These are phyloP conservation scores for Neocatenulostroma microsporum DNA, from an alignment of 2,329 filamentous ascomycete genomes.

Conservation along the genomic window DNA sequence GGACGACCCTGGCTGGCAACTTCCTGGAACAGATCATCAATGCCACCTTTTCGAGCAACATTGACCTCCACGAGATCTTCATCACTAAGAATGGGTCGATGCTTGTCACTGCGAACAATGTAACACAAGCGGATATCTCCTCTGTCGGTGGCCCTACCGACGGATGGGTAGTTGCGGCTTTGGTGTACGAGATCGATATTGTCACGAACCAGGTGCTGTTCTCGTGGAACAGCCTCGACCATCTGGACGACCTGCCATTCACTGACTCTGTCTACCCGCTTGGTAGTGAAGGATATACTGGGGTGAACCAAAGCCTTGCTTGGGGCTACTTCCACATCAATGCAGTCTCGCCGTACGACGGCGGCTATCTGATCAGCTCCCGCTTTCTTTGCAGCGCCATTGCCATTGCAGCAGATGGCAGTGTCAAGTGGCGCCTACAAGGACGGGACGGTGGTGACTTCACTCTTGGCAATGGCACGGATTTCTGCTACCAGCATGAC, in stretches of 20 bases:
- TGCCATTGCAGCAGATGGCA: conserved; percentile 14
- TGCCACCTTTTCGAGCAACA: conserved; percentile 12
- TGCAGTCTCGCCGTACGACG: conserved; percentile 16
- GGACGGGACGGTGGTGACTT: conserved; percentile 20
- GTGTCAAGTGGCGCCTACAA: conserved; percentile 18
- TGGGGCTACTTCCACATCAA: conserved; percentile 26
- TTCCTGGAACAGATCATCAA: conserved; percentile 9
- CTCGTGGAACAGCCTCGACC: conserved; percentile 35
- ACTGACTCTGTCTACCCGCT: conserved; percentile 11
- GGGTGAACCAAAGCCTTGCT: conserved; percentile 8
- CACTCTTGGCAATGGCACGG: conserved; percentile 6
- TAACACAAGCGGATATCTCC: conserved; percentile 26
- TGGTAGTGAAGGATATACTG: conserved; percentile 8
- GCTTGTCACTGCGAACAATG: conserved; percentile 18
- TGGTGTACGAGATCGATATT: conserved; percentile 39
- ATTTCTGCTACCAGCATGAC: conserved; percentile 19
- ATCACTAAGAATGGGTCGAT: conserved; percentile 27
- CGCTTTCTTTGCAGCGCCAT: conserved; percentile 21
- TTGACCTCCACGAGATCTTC: conserved; percentile 30
- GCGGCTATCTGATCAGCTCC: conserved; percentile 20
- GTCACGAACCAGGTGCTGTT: conserved; percentile 35
- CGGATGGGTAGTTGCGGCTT: conserved; percentile 31
- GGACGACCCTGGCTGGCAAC: conserved; percentile 10
- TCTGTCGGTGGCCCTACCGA: conserved; percentile 27
- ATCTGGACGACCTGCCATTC: conserved; percentile 17